Evolutionary conservation across 148 eudicot species (phyloP).

Genomic region (Gaultheria prostrata): DNA sequence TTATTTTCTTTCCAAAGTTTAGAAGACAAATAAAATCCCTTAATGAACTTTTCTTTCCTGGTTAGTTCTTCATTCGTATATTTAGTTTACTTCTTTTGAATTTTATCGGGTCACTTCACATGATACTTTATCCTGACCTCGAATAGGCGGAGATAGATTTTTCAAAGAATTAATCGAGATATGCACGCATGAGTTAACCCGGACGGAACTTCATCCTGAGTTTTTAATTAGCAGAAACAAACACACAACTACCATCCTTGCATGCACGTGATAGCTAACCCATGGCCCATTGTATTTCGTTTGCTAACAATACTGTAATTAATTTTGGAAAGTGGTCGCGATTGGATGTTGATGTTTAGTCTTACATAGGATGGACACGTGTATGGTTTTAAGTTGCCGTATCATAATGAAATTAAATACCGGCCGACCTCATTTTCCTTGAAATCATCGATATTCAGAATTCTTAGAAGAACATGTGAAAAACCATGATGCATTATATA

Average conservation of each 20-base stretch:
- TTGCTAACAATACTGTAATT: background rate
- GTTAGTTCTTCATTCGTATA: background rate
- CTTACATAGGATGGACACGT: no score
- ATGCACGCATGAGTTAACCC: background rate
- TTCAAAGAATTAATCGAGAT: background rate
- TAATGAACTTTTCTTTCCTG: background rate
- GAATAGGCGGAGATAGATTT: background rate
- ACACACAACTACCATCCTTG: background rate
- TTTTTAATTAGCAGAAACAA: background rate
- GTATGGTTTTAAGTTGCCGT: no score
- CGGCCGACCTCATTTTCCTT: no score
- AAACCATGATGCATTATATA: no score
- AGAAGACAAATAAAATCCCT: background rate
- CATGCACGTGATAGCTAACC: slow-evolving; percentile 9
- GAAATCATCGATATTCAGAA: no score
- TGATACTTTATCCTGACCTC: background rate
- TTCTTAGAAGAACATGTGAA: no score
- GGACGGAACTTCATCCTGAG: background rate
- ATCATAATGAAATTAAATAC: no score
- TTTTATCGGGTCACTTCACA: background rate
- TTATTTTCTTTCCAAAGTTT: background rate
- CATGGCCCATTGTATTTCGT: background rate
- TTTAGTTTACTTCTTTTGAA: background rate
- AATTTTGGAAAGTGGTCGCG: no score
- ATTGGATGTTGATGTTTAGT: no score